A percentile compares a stretch with the other conserved stretches of the same genome.
These are phyloP conservation scores for Paecilomyces fulvus DNA, from an alignment of 2,329 filamentous ascomycete genomes.

Conservation along the genomic window DNA sequence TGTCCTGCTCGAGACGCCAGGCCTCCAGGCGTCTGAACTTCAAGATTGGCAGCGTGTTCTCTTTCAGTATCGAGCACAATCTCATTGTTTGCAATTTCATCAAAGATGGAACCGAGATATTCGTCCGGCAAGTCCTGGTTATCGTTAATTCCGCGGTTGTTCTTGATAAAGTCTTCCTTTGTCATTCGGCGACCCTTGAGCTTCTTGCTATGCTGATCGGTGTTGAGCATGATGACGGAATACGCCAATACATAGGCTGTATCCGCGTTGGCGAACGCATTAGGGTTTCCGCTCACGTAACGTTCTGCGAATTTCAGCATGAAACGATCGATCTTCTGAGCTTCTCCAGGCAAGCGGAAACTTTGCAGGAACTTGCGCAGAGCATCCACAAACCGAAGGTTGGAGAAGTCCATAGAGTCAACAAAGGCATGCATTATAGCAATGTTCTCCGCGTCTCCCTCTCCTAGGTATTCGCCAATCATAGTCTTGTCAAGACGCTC, in stretches of 20 bases:
- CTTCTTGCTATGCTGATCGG: constrained; percentile 86
- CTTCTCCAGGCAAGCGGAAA: constrained; percentile 90
- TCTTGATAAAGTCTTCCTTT: constrained; percentile 96
- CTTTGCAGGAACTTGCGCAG: constrained; percentile 86
- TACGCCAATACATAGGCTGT: constrained; percentile 95
- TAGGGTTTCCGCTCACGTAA: constrained; percentile 90
- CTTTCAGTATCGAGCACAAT: constrained; percentile 92
- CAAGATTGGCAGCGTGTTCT: constrained; percentile 75
- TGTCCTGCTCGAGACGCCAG: constrained; percentile 78
- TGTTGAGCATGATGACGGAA: constrained; percentile 94
- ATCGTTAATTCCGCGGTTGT: constrained; percentile 97
- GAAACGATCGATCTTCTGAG: constrained; percentile 97
- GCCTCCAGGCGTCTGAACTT: constrained; percentile 54
- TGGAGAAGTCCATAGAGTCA: constrained; percentile 86
- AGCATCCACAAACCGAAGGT: constrained; percentile 86
- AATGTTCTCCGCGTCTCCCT: constrained; percentile 87
- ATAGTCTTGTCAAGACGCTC: constrained; percentile 84
- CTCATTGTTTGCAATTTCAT: constrained; percentile 84
- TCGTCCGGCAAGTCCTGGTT: constrained; percentile 87
- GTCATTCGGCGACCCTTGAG: constrained; percentile 79
- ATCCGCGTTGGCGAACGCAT: constrained; percentile 95
- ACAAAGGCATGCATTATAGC: constrained; percentile 98
- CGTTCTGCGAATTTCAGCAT: constrained; percentile 98
- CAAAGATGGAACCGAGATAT: constrained; percentile 80
- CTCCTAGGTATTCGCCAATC: constrained; percentile 88